phyloP scores from a whole-genome alignment of 345 rosid species.

The Eucalyptus erythrocorys region DNA sequence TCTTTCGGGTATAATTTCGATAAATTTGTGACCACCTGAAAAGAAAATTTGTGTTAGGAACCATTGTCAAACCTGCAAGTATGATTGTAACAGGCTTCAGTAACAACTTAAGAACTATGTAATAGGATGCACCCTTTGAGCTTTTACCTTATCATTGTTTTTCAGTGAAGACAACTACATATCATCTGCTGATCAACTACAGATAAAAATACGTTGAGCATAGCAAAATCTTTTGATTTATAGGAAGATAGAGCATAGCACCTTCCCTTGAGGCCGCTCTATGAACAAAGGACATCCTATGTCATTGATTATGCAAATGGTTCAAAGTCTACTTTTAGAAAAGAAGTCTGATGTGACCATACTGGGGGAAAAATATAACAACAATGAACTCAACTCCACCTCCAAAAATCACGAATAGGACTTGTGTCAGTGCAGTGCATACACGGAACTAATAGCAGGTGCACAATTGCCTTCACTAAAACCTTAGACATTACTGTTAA shows the following conservation, averaged over 20 bases:
- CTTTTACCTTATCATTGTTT: not conserved
- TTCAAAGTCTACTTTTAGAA: not conserved
- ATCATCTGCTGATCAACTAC: not conserved
- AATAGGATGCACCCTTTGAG: not conserved
- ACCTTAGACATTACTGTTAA: not conserved
- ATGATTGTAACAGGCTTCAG: not conserved
- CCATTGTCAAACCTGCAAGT: not conserved
- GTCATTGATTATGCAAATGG: not conserved
- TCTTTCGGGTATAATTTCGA: constrained; percentile 78
- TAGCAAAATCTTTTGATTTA: not conserved
- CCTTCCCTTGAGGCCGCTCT: not conserved
- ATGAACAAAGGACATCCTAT: not conserved
- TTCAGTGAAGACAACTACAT: not conserved
- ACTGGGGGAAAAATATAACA: not conserved
- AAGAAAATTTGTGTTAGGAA: not conserved
- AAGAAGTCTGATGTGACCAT: not conserved
- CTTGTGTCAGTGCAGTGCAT: not conserved
- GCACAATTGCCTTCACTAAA: not conserved
- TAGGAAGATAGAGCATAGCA: not conserved
- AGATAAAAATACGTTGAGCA: not conserved
- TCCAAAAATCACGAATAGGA: not conserved
- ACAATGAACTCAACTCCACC: not conserved
- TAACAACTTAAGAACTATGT: not conserved
- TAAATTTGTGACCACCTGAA: constrained; percentile 51
- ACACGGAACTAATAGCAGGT: not conserved